Evolutionary conservation across 208 protist genomes (phyloP).

Genomic region (Trypanosoma conorhini): DNA sequence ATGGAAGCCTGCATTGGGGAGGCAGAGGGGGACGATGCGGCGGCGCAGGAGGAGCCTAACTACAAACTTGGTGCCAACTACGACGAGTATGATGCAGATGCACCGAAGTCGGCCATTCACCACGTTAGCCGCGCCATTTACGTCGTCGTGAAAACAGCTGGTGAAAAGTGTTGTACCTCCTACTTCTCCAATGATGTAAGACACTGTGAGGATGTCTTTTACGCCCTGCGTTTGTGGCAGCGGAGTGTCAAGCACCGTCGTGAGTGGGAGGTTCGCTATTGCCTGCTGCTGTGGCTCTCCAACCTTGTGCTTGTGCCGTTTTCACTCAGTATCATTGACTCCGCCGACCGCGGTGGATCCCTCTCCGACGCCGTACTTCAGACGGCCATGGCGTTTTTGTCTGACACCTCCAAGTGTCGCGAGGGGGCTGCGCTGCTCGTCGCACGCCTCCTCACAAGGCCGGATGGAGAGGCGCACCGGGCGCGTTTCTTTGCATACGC

Average conservation of each 20-base stretch:
- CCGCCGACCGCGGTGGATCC: constrained; percentile 31
- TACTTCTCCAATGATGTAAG: constrained; percentile 94
- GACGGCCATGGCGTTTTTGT: constrained; percentile 68
- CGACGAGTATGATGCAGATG: constrained; percentile 81
- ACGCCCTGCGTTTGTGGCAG: constrained; percentile 74
- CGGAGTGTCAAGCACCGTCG: constrained; percentile 38
- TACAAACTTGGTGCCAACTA: constrained; percentile 64
- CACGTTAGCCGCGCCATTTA: constrained; percentile 89
- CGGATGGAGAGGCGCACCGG: constrained; percentile 76
- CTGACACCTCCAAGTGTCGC: constrained; percentile 85
- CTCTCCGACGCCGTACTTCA: constrained; percentile 81
- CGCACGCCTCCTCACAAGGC: constrained; percentile 89
- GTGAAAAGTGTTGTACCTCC: constrained; percentile 92
- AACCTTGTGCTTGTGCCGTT: constrained; percentile 97
- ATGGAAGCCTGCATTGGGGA: constrained; percentile 9
- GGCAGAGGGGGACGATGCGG: neutral
- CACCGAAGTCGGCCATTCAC: constrained; percentile 65
- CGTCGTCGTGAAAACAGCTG: constrained; percentile 92
- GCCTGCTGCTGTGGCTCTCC: constrained; percentile 96
- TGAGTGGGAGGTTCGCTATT: constrained; percentile 96
- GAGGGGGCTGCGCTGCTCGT: constrained; percentile 92
- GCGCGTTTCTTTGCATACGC: constrained; percentile 67
- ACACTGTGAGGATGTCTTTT: constrained; percentile 88
- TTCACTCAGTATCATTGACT: constrained; percentile 92
- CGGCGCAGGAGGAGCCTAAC: neutral